Evolutionary conservation across 768 basidiomycete species (phyloP).

Genomic region (Dacryopinax spathularia): DNA sequence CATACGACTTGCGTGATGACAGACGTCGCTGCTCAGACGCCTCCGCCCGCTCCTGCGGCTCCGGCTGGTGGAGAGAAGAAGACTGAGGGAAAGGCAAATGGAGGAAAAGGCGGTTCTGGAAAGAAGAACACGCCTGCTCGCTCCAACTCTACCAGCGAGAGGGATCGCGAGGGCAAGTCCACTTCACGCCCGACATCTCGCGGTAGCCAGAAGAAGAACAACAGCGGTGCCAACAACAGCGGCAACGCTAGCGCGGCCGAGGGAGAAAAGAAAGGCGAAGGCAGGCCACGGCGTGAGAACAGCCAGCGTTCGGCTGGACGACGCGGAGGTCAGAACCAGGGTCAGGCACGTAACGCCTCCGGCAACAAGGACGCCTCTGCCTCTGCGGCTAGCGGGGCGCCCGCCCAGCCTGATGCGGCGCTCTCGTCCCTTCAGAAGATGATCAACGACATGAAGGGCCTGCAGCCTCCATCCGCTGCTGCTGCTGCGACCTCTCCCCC

Average conservation of each 20-base stretch:
- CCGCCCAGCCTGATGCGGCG: constrained; percentile 45
- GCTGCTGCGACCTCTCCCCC: constrained; percentile 23
- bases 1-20: background rate
- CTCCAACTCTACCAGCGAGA: background rate
- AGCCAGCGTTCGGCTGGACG: background rate
- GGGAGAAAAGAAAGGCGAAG: background rate
- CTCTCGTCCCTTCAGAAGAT: constrained; percentile 81
- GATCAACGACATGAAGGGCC: constrained; percentile 84
- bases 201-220: background rate
- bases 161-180: background rate
- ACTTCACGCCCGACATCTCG: background rate
- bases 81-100: background rate
- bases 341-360: background rate
- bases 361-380: background rate
- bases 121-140: background rate
- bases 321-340: background rate
- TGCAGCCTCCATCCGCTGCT: constrained; percentile 45
- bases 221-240: background rate
- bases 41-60: background rate
- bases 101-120: background rate
- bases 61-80: background rate
- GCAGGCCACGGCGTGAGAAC: background rate
- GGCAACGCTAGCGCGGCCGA: background rate
- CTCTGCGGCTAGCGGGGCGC: background rate
- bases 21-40: background rate